phyloP scores from a whole-genome alignment of 768 basidiomycete genomes.

The Dioszegia crocea region DNA sequence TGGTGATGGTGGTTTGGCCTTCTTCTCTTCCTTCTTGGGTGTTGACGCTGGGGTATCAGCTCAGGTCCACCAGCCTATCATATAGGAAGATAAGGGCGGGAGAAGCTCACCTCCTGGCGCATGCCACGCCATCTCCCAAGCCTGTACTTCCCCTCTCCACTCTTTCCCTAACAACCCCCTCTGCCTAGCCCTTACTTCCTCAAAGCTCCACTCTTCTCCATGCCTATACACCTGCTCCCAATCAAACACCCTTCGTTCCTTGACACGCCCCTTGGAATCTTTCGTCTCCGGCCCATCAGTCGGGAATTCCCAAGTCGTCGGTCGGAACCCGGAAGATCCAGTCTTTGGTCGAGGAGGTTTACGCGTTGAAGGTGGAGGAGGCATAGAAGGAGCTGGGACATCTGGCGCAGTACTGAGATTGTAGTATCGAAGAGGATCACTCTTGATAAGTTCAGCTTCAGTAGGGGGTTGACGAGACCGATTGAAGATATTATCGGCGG shows the following conservation, averaged over 20 bases:
- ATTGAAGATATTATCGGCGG: constrained; percentile 47
- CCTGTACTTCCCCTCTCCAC: constrained; percentile 36
- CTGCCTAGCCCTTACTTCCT: constrained; percentile 58
- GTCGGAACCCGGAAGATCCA: constrained; percentile 8
- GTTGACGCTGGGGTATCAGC: constrained; percentile 27
- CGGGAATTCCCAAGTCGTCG: constrained; percentile 39
- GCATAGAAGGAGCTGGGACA: constrained; percentile 23
- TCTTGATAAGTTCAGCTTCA: constrained; percentile 52
- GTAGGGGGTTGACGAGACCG: constrained; percentile 32
- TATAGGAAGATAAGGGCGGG: not conserved
- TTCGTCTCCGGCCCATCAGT: constrained; percentile 36
- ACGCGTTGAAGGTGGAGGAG: constrained; percentile 33
- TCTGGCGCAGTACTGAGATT: constrained; percentile 14
- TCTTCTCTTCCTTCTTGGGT: constrained; percentile 33
- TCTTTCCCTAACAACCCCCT: constrained; percentile 43
- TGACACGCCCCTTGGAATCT: constrained; percentile 34
- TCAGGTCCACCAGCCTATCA: not conserved
- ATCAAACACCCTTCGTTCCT: constrained; percentile 47
- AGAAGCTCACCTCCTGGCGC: constrained; percentile 39
- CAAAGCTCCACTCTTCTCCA: constrained; percentile 73
- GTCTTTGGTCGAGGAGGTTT: constrained; percentile 24
- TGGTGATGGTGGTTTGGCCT: constrained; percentile 53
- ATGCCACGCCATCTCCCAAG: constrained; percentile 47
- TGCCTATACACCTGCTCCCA: constrained; percentile 66
- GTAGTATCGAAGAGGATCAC: constrained; percentile 53